A percentile compares a stretch with the other conserved stretches of the same genome.
Conservation (phyloP, 495 filamentous ascomycete genomes). For the Acidiella bohemica region DNA sequence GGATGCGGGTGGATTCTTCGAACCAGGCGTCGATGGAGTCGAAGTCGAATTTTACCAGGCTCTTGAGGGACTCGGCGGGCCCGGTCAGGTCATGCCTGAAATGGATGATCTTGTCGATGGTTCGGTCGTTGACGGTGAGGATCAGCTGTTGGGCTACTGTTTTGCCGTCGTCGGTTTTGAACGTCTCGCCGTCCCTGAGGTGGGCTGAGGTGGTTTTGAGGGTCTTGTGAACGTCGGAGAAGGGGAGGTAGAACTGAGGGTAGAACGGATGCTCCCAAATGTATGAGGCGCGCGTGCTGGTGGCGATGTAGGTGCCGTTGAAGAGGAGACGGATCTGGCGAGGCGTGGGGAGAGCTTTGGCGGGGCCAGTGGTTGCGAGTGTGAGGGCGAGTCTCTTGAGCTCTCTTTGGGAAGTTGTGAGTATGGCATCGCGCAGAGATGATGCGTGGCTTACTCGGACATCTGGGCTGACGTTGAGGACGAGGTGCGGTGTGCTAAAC, state of each 20-base stretch:
- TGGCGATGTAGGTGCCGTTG: constrained; percentile 27
- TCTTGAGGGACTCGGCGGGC: constrained; percentile 15
- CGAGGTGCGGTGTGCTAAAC: no score
- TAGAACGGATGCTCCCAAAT: constrained; percentile 34
- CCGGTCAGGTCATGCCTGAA: constrained; percentile 6
- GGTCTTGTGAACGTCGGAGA: constrained; percentile 5
- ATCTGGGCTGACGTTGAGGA: no score
- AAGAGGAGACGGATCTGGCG: constrained; percentile 31
- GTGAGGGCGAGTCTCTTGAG: constrained; percentile 30
- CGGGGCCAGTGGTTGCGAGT: constrained; percentile 29
- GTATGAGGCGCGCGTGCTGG: constrained; percentile 28
- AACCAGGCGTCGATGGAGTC: constrained; percentile 37
- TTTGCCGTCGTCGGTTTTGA: constrained; percentile 9
- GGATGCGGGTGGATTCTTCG: constrained; percentile 44
- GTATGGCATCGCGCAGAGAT: no score
- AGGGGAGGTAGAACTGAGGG: constrained; percentile 25
- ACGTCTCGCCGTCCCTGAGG: constrained; percentile 2
- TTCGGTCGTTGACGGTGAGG: constrained; percentile 2
- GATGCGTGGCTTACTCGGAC: no score
- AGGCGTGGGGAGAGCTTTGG: constrained; percentile 29
- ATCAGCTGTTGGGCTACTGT: constrained; percentile 7
- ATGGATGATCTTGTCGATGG: constrained; percentile 9
- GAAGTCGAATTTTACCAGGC: constrained; percentile 26
- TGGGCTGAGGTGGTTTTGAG: background rate
- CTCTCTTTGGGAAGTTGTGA: no score